A percentile compares a stretch with the other conserved stretches of the same genome.
Conservation (phyloP, 2,329 filamentous ascomycete genomes). For the Colletotrichum viniferum region DNA sequence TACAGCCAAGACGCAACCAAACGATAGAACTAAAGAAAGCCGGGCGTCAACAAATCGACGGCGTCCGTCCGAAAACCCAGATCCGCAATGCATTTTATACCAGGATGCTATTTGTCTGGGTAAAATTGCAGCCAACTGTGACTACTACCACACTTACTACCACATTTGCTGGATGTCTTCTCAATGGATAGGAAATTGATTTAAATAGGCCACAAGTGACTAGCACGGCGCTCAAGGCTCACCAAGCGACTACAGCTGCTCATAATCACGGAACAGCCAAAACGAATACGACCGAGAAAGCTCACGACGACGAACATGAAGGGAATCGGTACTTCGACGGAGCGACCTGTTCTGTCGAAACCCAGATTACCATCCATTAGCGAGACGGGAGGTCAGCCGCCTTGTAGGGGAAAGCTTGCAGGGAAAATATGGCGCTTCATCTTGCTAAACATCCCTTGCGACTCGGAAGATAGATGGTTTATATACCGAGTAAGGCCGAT, state of each 20-base stretch:
- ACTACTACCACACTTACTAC: no score
- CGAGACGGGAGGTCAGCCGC: background rate
- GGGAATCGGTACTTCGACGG: background rate
- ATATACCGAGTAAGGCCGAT: background rate
- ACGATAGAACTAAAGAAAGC: background rate
- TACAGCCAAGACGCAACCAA: background rate
- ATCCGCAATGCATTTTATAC: background rate
- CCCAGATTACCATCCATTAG: background rate
- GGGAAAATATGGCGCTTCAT: background rate
- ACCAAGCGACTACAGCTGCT: background rate
- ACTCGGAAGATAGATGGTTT: background rate
- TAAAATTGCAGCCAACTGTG: no score
- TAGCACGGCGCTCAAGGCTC: accelerated
- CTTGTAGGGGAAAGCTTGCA: no score
- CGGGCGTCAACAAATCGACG: background rate
- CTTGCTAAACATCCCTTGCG: background rate
- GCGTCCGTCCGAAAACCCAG: background rate
- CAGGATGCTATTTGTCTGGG: background rate
- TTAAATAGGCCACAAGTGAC: background rate
- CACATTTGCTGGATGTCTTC: background rate
- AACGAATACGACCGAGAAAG: background rate
- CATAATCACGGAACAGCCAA: background rate
- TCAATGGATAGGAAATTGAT: background rate
- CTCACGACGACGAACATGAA: accelerated
- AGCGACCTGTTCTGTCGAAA: background rate